A percentile compares a stretch with the other conserved stretches of the same genome.
phyloP scores from a whole-genome alignment of 2,329 filamentous ascomycete species.

The Fusarium sp. region DNA sequence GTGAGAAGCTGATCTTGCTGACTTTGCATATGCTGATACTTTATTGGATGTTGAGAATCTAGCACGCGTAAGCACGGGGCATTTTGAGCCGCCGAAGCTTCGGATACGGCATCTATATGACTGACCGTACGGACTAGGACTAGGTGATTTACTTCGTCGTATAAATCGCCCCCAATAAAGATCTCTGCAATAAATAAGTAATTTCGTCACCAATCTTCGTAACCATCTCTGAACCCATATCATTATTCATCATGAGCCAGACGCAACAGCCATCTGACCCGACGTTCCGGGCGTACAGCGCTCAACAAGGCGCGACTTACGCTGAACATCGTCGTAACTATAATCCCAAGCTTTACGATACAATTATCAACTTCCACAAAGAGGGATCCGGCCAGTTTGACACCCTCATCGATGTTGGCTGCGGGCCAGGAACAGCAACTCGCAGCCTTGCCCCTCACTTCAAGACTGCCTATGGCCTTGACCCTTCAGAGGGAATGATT shows the following conservation, averaged over 20 bases:
- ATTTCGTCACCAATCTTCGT: rapidly evolving
- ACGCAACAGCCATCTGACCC: not conserved
- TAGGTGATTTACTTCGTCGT: too few species aligned
- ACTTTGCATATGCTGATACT: not conserved
- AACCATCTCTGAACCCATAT: too few species aligned
- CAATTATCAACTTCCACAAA: not conserved
- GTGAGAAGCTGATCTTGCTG: not conserved
- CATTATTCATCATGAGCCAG: not conserved
- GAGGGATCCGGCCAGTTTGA: not conserved
- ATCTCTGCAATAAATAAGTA: not conserved
- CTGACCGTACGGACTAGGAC: not conserved
- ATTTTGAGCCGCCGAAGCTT: not conserved
- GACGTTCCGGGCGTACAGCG: not conserved
- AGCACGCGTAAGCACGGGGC: not conserved
- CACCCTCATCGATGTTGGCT: not conserved
- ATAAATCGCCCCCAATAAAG: not conserved
- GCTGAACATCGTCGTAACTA: not conserved
- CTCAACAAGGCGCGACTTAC: not conserved
- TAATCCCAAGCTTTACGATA: not conserved
- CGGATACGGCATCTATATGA: not conserved
- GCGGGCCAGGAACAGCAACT: not conserved
- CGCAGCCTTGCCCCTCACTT: not conserved
- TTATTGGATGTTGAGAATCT: not conserved
- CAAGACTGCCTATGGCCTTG: not conserved
- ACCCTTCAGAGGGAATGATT: constrained; percentile 1